A percentile compares a stretch with the other conserved stretches of the same genome.
Evolutionary conservation across 352 stramenopile genomes (phyloP).

Genomic region (Blastocystis sp.): DNA sequence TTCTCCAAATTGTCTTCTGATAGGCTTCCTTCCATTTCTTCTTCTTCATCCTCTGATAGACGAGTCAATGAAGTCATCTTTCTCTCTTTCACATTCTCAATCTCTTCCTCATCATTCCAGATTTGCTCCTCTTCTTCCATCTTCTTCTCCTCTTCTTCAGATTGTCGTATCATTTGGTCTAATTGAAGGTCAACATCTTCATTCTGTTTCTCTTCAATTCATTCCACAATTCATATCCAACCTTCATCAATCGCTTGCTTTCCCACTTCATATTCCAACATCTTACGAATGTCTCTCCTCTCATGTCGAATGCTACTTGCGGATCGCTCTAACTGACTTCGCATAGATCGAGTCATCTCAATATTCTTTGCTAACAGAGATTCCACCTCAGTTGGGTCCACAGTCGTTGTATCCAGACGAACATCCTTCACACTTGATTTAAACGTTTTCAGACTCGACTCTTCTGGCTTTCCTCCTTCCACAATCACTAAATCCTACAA

Average conservation of each 20-base stretch:
- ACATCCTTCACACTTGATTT: not conserved
- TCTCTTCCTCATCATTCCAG: conserved; percentile 5
- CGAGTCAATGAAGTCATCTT: not conserved
- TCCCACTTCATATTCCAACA: conserved; percentile 3
- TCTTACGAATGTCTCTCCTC: not conserved
- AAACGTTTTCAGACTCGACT: conserved; percentile 24
- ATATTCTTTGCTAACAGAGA: not conserved
- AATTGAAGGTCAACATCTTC: not conserved
- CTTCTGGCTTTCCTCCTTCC: not conserved
- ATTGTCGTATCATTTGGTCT: not conserved
- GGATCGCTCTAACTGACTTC: conserved; percentile 21
- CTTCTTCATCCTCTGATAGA: not conserved
- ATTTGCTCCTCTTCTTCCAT: conserved; percentile 27
- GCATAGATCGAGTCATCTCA: not conserved
- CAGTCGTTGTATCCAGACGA: not conserved
- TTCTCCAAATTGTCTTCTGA: not conserved
- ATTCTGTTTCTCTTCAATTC: conserved; percentile 3
- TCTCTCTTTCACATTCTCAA: not conserved
- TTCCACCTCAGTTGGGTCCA: not conserved
- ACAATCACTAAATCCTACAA: not conserved
- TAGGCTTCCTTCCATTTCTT: not conserved
- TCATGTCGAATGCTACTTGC: conserved; percentile 30
- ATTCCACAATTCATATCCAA: not conserved
- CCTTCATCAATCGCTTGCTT: conserved; percentile 7
- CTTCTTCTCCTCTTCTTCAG: not conserved